Evolutionary conservation across 2,329 filamentous ascomycete genomes (phyloP), one percentile per base, ranked within the genome.

Genomic region (Fusarium abutilonis): DNA sequence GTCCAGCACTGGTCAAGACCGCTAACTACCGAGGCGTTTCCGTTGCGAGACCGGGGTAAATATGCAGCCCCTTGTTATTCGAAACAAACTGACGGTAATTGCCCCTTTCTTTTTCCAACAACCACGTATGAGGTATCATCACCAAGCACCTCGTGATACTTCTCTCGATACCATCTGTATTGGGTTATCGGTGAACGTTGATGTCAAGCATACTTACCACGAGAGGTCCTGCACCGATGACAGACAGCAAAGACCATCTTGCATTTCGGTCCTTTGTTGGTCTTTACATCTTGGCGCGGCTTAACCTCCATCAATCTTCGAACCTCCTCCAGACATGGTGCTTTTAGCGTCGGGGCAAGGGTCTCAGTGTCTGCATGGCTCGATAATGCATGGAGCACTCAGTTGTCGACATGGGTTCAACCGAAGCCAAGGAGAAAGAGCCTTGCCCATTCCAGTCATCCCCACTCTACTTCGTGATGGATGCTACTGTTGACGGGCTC

Each of bases 341-440:
- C 47, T 51, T 35, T 53, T 57, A 57, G 64, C 49, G 54, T 61
- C 66, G 64, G 61, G 64, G 58, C 42, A 44, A 58, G 39, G 35
- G 47, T 46, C 53, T 48, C 43, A 21, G 42, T 40, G 42, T 42
- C 26, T 44, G 29, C 40, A 52, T 69, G 61, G 64, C 58, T 67
- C 51, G 52, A 63, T 56, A 53, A 52, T 46, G 54, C 44, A 57
- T 31, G 36, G 59, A 39, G 46, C 44, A 48, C 45, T 21, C 17
- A 52, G 34, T 29, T 34, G 38, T 42, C 13, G 47, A 50, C 50
- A 56, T 47, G 51, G 58, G 43, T 54, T 34, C 32, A 44, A 48
- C 35, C 32, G 38, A 60, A 40, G 43, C 40, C 39, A 46, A 53
- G 41, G 43, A 48, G 31, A 40, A 45, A 34, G 48, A 61, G 51